Percentiles rank a stretch among this genome's conserved stretches.
Conservation (phyloP, 2,329 filamentous ascomycete species). For the Arthrobotrys pseudoclavata region DNA sequence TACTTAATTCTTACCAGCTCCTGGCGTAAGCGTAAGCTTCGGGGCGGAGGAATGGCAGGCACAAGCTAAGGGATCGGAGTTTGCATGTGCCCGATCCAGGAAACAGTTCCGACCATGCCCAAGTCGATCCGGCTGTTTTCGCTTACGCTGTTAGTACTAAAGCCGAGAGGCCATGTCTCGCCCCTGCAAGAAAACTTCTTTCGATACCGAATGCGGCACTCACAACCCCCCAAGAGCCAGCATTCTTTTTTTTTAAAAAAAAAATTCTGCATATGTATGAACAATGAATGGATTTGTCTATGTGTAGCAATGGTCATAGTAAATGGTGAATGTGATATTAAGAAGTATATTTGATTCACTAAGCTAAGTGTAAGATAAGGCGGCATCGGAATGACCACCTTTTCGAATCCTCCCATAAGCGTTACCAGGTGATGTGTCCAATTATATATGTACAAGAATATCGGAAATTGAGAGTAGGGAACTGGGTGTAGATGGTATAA, state of each 20-base stretch:
- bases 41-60: constrained; percentile 6
- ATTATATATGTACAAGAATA: constrained; percentile 18
- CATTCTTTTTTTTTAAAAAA: constrained; percentile 1
- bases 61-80: constrained; percentile 14
- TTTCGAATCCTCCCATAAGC: constrained; percentile 21
- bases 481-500: constrained; percentile 15
- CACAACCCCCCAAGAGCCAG: neutral
- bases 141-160: constrained; percentile 3
- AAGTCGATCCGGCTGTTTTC: constrained; percentile 19
- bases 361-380: neutral
- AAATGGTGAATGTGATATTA: neutral
- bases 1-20: neutral
- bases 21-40: neutral
- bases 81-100: constrained; percentile 34
- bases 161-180: constrained; percentile 7
- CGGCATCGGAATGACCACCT: neutral
- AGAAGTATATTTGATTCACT: neutral
- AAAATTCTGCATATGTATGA: neutral
- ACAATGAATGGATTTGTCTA: neutral
- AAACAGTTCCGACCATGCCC: constrained; percentile 12
- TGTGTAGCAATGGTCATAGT: too few relatives aligned
- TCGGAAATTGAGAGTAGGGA: neutral
- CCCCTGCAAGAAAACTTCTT: neutral
- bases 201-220: neutral
- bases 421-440: constrained; percentile 23